These are phyloP conservation scores for Suillus paluster DNA, from an alignment of 768 basidiomycete genomes.

Conservation along the genomic window DNA sequence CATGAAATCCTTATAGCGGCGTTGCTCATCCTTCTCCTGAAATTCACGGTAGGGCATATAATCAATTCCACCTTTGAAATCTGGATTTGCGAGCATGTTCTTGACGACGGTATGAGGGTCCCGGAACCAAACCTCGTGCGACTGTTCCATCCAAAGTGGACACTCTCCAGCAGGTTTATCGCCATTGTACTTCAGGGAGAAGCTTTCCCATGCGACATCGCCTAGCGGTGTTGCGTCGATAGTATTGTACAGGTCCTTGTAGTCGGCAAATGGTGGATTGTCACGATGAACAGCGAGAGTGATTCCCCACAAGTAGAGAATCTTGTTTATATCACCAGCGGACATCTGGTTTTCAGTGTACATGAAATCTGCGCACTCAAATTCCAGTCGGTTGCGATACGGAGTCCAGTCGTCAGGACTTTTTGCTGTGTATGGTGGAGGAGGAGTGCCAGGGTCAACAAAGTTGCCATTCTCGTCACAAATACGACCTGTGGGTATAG, in stretches of 20 bases:
- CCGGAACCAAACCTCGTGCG: constrained; percentile 35
- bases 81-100: constrained; percentile 27
- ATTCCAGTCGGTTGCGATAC: constrained; percentile 17
- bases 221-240: constrained; percentile 32
- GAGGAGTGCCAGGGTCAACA: background rate
- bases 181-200: constrained; percentile 17
- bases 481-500: background rate
- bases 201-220: constrained; percentile 32
- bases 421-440: background rate
- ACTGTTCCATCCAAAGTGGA: constrained; percentile 34
- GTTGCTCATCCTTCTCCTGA: background rate
- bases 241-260: constrained; percentile 24
- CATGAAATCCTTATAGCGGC: constrained; percentile 11
- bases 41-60: constrained; percentile 17
- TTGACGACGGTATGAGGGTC: constrained; percentile 19
- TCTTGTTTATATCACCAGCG: constrained; percentile 17
- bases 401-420: constrained; percentile 23
- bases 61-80: constrained; percentile 26
- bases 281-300: background rate
- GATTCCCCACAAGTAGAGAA: constrained; percentile 18
- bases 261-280: constrained; percentile 4
- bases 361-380: constrained; percentile 19
- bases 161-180: background rate
- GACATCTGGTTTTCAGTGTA: constrained; percentile 23
- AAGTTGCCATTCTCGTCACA: too few relatives aligned